These are phyloP conservation scores for Fraxinus sp. DNA, from an alignment of 305 asterid genomes.

Conservation along the genomic window DNA sequence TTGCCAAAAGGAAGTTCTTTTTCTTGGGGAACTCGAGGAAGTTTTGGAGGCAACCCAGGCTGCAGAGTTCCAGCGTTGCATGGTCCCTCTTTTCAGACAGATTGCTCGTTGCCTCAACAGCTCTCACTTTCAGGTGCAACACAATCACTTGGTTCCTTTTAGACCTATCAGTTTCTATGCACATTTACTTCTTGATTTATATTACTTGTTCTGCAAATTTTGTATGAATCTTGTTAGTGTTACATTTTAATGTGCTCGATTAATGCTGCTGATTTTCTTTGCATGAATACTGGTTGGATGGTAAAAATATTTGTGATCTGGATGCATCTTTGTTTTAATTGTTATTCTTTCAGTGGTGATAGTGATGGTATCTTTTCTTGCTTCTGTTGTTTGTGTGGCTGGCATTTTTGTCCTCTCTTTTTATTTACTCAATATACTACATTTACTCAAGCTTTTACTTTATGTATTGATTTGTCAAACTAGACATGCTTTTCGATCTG, in stretches of 20 bases:
- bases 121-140: constrained; percentile 78
- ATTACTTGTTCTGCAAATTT: constrained; percentile 4
- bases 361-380: neutral
- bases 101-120: constrained; percentile 72
- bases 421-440: neutral
- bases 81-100: constrained; percentile 78
- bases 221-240: neutral
- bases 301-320: neutral
- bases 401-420: neutral
- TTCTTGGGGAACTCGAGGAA: constrained; percentile 81
- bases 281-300: neutral
- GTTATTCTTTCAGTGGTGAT: neutral
- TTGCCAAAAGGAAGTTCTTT: constrained; percentile 79
- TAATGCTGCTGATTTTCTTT: neutral
- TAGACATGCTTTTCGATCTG: neutral
- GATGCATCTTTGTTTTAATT: neutral
- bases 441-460: neutral
- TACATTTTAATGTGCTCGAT: constrained; percentile 1
- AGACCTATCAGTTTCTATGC: constrained; percentile 9
- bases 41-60: constrained; percentile 78
- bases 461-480: neutral
- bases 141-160: constrained; percentile 2
- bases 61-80: constrained; percentile 67
- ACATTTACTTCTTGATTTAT: neutral
- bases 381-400: neutral